A percentile compares a stretch with the other conserved stretches of the same genome.
Conservation (phyloP, 108 stramenopile species). For the Cyclotella sp. region DNA sequence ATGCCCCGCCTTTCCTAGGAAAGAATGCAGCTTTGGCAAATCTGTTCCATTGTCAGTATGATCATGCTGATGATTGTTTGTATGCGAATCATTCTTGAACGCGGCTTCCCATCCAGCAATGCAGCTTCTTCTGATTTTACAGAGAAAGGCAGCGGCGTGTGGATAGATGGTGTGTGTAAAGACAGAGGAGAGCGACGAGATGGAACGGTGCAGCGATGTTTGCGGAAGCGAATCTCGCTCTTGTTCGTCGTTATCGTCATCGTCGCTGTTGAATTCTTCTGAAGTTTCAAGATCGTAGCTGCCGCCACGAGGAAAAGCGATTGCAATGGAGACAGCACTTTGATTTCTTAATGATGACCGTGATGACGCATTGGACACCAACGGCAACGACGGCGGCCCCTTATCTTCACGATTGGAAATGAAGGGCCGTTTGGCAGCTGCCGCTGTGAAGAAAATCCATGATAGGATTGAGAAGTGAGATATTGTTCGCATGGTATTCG, state of each 20-base stretch:
- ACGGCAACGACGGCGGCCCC: too few relatives aligned
- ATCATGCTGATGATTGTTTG: background rate
- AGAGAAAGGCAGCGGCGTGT: background rate
- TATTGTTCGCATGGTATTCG: background rate
- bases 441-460: background rate
- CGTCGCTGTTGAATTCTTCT: background rate
- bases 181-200: background rate
- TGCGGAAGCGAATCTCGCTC: background rate
- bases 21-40: conserved; percentile 13
- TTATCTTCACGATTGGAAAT: background rate
- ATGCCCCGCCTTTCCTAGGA: conserved; percentile 27
- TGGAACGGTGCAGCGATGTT: background rate
- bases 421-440: background rate
- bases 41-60: background rate
- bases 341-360: too few relatives aligned
- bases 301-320: background rate
- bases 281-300: background rate
- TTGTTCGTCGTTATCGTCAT: background rate
- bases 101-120: conserved; percentile 11
- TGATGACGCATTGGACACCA: too few relatives aligned
- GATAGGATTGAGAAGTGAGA: background rate
- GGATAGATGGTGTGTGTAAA: background rate
- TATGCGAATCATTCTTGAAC: background rate
- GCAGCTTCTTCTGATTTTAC: background rate
- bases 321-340: background rate